Evolutionary conservation across 164 flowering plant species (phyloP).

Genomic region (Annona squamosa): DNA sequence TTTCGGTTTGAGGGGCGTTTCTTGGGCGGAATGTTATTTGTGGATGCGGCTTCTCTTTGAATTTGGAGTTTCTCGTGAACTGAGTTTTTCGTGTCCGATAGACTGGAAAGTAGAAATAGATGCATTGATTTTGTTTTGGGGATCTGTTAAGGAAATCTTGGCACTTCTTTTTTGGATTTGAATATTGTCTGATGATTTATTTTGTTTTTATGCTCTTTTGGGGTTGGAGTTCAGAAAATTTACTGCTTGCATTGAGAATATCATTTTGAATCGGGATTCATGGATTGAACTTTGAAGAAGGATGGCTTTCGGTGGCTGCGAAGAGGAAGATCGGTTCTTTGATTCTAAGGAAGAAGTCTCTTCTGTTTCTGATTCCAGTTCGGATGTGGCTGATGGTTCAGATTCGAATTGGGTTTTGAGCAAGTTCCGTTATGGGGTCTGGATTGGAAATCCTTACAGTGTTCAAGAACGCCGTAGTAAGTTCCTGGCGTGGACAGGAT

Average conservation of each 20-base stretch:
- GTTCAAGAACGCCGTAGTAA: slow-evolving; percentile 51
- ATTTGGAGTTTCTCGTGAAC: slow-evolving; percentile 14
- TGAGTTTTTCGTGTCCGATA: neutral
- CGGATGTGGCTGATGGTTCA: slow-evolving; percentile 30
- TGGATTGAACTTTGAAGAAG: slow-evolving; percentile 10
- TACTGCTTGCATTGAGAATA: slow-evolving; percentile 6
- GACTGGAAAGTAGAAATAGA: slow-evolving; percentile 43
- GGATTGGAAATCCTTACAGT: slow-evolving; percentile 47
- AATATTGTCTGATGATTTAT: neutral
- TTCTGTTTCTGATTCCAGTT: slow-evolving; percentile 43
- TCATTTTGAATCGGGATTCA: slow-evolving; percentile 4
- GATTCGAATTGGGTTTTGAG: slow-evolving; percentile 7
- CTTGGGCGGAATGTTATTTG: slow-evolving; percentile 9
- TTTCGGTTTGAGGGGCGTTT: slow-evolving; percentile 13
- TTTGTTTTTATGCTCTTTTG: neutral
- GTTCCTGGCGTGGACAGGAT: slow-evolving; percentile 52
- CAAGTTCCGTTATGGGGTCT: slow-evolving; percentile 35
- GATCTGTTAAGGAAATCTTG: slow-evolving; percentile 41
- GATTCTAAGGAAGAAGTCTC: slow-evolving; percentile 56
- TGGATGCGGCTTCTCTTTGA: slow-evolving; percentile 8
- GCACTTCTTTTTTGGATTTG: slow-evolving; percentile 10
- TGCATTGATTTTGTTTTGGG: slow-evolving; percentile 53
- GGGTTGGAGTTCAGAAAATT: neutral
- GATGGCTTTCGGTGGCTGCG: slow-evolving; percentile 17
- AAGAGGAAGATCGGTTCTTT: slow-evolving; percentile 46